Conservation (phyloP, 148 eudicot species). For the Rhododendron henanense region DNA sequence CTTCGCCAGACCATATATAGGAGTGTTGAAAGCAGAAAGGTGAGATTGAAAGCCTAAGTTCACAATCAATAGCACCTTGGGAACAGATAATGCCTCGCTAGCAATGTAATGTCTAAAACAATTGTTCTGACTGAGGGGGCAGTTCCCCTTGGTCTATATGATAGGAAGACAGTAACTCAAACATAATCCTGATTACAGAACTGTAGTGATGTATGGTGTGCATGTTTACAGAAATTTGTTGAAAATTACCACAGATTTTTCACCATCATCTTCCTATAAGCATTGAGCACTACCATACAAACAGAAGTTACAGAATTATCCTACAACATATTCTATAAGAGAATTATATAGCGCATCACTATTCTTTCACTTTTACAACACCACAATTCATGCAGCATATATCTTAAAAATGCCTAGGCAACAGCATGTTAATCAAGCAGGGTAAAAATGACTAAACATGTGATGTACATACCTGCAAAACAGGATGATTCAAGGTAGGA, state of each 20-base stretch:
- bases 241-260: background rate
- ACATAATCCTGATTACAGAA: background rate
- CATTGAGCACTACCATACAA: slow-evolving; percentile 6
- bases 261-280: background rate
- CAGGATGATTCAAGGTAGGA: slow-evolving; percentile 45
- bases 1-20: background rate
- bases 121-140: too few relatives aligned
- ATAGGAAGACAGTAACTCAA: background rate
- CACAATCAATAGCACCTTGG: background rate
- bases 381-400: background rate
- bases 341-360: background rate
- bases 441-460: background rate
- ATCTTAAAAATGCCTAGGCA: background rate
- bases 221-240: background rate
- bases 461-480: slow-evolving; percentile 55
- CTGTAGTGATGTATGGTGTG: background rate
- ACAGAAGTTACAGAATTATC: background rate
- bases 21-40: background rate
- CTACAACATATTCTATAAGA: background rate
- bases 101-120: background rate
- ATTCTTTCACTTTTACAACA: background rate
- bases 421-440: background rate
- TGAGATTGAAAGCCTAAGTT: background rate
- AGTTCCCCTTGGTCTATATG: background rate
- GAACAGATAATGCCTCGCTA: background rate